Evolutionary conservation across 495 filamentous ascomycete species (phyloP).

Genomic region (Penicillium salamii): DNA sequence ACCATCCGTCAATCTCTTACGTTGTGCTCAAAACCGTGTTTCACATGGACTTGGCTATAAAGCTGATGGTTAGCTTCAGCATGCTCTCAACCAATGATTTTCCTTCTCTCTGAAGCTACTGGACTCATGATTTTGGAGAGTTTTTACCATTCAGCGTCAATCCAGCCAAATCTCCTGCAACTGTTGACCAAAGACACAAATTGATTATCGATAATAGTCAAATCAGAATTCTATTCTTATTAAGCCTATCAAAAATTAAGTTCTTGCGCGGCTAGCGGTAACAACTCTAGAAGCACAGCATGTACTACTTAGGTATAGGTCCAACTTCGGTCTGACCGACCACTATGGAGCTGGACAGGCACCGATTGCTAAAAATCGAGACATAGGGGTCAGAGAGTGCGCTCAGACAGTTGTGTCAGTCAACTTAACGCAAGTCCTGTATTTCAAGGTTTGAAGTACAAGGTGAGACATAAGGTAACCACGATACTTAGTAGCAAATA

Average conservation of each 20-base stretch:
- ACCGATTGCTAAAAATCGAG: not conserved
- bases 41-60: constrained; percentile 4
- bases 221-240: too few species aligned
- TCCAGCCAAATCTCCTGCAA: too few species aligned
- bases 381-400: not conserved
- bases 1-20: too few species aligned
- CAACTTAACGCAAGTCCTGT: not conserved
- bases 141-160: too few species aligned
- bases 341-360: not conserved
- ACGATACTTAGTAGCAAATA: too few species aligned
- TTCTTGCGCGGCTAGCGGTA: not conserved
- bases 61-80: not conserved
- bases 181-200: too few species aligned
- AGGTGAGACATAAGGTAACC: not conserved
- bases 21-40: constrained; percentile 13
- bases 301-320: not conserved
- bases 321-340: not conserved
- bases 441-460: too few species aligned
- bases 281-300: constrained; percentile 14
- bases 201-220: too few species aligned
- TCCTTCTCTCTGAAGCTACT: too few species aligned
- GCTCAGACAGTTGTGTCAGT: constrained; percentile 2
- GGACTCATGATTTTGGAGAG: too few species aligned
- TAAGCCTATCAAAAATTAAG: too few species aligned
- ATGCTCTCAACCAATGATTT: not conserved